Evolutionary conservation across 345 rosid species (phyloP), one percentile per base, ranked within the genome.

Genomic region (Mangifera indica): DNA sequence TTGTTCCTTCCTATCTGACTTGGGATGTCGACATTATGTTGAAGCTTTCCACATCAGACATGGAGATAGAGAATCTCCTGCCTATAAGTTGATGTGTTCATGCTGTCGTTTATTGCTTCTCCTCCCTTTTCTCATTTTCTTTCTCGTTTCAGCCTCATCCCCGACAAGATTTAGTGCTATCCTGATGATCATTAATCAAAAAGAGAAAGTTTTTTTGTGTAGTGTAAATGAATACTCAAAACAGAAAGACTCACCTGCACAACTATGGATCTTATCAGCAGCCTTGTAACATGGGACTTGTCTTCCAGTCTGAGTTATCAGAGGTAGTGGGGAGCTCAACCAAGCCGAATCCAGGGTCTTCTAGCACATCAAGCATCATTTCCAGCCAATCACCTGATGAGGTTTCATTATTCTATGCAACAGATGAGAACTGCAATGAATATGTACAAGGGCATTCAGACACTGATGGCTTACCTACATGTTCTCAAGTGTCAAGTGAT

Each of bases 1-100:
- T 51, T 26, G 59, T 11, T 51, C 46, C 14, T 51, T 52, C 46
- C 60, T 52, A 66, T 32, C 60, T 51, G 60, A 66, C 59, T 52
- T 51, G 70, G 70, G 52, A 66, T 66, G 60, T 67, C 58, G 29
- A 67, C 71, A 53, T 52, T 17, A 52, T 32, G 9, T 53, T 53
- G 60, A 67, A 67, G 60, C 48, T 53, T 51, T 66, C 21, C 57
- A 49, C 25, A 66, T 49, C 45, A 49, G 24, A 49, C 48, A 4
- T 58, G 15, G 53, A 49, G 5, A 18, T 49, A 63, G 32, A 29
- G 3, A 29, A 42, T 63, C 17, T 61, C 24, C 25, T 40, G 40
- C 22, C 25, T 40, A 3, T 20, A 62, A 62, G 29, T 40, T 13
- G 9, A 62, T 40, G 49, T 20, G 51, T 49, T 49, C 44, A 49